Percentiles rank a stretch among this genome's conserved stretches.
Conservation (phyloP, 2,329 filamentous ascomycete genomes). For the Fusarium coicis region DNA sequence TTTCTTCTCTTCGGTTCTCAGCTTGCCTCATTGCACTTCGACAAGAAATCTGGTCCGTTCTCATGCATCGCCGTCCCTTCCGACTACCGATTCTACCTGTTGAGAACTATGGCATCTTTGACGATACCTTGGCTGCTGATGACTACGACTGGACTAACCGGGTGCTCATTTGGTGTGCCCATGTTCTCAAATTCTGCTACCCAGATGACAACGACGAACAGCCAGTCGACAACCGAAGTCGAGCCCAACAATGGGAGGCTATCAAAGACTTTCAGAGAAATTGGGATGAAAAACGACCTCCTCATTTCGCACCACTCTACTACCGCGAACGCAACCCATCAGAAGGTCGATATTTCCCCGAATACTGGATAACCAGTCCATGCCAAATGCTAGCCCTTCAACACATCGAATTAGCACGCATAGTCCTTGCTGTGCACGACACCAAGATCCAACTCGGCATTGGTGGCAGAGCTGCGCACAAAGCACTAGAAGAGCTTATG, state of each 20-base stretch:
- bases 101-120: background rate
- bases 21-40: rapidly evolving
- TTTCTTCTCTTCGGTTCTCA: rapidly evolving
- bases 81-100: rapidly evolving
- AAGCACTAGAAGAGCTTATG: slow-evolving; percentile 19
- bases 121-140: background rate
- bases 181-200: background rate
- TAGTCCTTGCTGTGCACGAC: slow-evolving; percentile 29
- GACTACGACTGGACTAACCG: background rate
- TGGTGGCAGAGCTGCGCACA: slow-evolving; percentile 16
- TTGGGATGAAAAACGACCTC: background rate
- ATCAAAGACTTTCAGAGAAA: background rate
- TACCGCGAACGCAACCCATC: slow-evolving; percentile 12
- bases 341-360: slow-evolving; percentile 9
- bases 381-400: slow-evolving; percentile 30
- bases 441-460: slow-evolving; percentile 26
- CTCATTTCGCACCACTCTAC: slow-evolving; percentile 13
- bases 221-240: background rate
- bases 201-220: rapidly evolving
- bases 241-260: background rate
- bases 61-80: background rate
- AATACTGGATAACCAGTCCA: slow-evolving; percentile 17
- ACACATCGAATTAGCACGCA: slow-evolving; percentile 21
- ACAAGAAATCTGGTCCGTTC: rapidly evolving
- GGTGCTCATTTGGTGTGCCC: background rate